Percentiles rank a stretch among this genome's conserved stretches.
These are phyloP conservation scores for Avicennia marina DNA, from an alignment of 257 asterid species.

Conservation along the genomic window DNA sequence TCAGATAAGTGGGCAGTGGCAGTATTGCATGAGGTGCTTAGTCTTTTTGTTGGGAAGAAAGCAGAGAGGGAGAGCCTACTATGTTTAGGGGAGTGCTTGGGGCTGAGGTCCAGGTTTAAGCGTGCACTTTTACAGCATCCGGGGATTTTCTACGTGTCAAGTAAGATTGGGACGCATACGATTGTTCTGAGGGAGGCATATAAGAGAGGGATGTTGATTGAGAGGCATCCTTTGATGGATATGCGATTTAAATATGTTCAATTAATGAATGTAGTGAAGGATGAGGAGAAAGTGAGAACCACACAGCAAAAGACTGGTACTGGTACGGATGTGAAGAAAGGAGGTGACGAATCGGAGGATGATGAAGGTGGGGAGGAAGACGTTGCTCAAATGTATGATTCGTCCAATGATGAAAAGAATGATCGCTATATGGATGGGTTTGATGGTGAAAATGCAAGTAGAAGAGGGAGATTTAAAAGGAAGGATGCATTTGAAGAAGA, in stretches of 20 bases:
- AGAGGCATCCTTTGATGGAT: constrained; percentile 54
- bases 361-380: constrained; percentile 37
- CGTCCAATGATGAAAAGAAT: constrained; percentile 26
- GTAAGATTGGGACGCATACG: constrained; percentile 61
- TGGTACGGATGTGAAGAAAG: constrained; percentile 28
- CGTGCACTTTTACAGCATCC: constrained; percentile 75
- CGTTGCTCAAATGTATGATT: constrained; percentile 27
- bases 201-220: constrained; percentile 64
- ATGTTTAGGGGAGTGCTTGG: constrained; percentile 69
- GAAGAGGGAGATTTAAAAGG: constrained; percentile 11
- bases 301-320: constrained; percentile 24
- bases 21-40: constrained; percentile 75
- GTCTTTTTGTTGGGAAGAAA: constrained; percentile 71
- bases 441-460: constrained; percentile 13
- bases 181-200: constrained; percentile 78
- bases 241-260: constrained; percentile 60
- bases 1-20: constrained; percentile 81
- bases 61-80: constrained; percentile 74
- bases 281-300: constrained; percentile 30
- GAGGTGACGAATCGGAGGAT: constrained; percentile 25
- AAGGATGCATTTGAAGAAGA: constrained; percentile 18
- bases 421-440: constrained; percentile 25
- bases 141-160: constrained; percentile 76
- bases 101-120: constrained; percentile 82
- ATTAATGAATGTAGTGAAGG: constrained; percentile 52